Evolutionary conservation across 2,329 filamentous ascomycete species (phyloP).

Genomic region (Trichoderma sp.): DNA sequence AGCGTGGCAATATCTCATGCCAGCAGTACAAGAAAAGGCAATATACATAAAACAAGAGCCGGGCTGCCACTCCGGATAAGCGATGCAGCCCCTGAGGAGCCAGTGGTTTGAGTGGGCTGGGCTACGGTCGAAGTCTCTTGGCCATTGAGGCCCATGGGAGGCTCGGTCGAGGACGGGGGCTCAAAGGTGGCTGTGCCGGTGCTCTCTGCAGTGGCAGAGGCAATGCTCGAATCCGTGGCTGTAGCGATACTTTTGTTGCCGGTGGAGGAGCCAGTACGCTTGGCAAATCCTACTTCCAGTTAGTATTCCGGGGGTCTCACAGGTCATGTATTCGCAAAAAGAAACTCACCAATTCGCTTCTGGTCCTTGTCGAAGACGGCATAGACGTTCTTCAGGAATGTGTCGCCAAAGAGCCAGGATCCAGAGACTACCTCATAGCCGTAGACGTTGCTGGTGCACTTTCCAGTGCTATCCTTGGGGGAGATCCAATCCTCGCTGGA

Average conservation of each 20-base stretch:
- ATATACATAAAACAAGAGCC: conserved; percentile 1
- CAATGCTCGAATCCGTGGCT: neutral
- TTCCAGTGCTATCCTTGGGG: conserved; percentile 40
- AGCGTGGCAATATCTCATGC: conserved; percentile 2
- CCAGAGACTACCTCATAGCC: conserved; percentile 64
- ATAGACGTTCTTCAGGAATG: conserved; percentile 89
- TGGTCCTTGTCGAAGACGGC: conserved; percentile 76
- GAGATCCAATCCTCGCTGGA: conserved; percentile 69
- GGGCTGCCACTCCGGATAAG: neutral
- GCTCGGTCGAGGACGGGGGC: neutral
- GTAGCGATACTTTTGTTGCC: neutral
- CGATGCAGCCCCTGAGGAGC: neutral
- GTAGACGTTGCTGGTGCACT: conserved; percentile 70
- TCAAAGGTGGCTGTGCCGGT: neutral
- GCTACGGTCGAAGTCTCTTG: conserved; percentile 3
- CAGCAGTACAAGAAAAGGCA: conserved; percentile 14
- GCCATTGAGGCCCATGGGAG: neutral
- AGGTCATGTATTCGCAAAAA: neutral
- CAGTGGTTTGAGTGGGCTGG: neutral
- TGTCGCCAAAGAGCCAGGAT: conserved; percentile 78
- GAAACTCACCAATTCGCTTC: conserved; percentile 55
- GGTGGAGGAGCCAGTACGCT: neutral
- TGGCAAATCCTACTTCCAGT: conserved; percentile 8
- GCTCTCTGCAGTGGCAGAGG: conserved; percentile 2
- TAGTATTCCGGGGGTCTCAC: neutral